Percentiles rank a stretch among this genome's conserved stretches.
phyloP scores from a whole-genome alignment of 2,329 filamentous ascomycete genomes.

The Monosporascus sp. region DNA sequence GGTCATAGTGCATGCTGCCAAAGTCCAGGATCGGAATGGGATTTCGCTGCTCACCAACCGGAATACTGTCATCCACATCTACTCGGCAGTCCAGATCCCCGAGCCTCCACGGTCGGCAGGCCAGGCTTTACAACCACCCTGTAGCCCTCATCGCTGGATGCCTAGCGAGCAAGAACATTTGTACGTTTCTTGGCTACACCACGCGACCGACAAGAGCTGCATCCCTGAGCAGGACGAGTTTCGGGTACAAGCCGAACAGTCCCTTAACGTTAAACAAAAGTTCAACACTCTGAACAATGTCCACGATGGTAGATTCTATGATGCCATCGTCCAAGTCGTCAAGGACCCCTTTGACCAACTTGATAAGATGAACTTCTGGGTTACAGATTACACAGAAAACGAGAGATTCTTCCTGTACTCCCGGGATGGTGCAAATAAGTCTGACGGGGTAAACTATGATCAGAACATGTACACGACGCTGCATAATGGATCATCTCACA shows the following conservation, averaged over 20 bases:
- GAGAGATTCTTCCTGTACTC: constrained; percentile 50
- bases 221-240: constrained; percentile 43
- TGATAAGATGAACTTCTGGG: constrained; percentile 57
- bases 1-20: constrained; percentile 55
- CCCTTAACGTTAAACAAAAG: constrained; percentile 46
- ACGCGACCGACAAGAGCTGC: constrained; percentile 35
- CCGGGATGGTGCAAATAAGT: constrained; percentile 22
- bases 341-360: constrained; percentile 36
- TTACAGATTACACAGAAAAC: constrained; percentile 81
- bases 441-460: constrained; percentile 43
- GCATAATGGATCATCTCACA: constrained; percentile 21
- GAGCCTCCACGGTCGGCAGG: constrained; percentile 31
- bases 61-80: constrained; percentile 40
- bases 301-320: constrained; percentile 49
- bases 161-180: constrained; percentile 28
- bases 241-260: constrained; percentile 28
- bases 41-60: constrained; percentile 40
- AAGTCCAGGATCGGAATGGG: constrained; percentile 34
- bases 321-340: constrained; percentile 69
- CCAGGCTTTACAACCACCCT: constrained; percentile 20
- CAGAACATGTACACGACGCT: constrained; percentile 45
- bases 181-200: constrained; percentile 45
- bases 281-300: constrained; percentile 62
- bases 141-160: constrained; percentile 4
- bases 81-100: constrained; percentile 35